These are phyloP conservation scores for Carex sylvatica DNA, from an alignment of 202 grass and related monocot species.

Conservation along the genomic window DNA sequence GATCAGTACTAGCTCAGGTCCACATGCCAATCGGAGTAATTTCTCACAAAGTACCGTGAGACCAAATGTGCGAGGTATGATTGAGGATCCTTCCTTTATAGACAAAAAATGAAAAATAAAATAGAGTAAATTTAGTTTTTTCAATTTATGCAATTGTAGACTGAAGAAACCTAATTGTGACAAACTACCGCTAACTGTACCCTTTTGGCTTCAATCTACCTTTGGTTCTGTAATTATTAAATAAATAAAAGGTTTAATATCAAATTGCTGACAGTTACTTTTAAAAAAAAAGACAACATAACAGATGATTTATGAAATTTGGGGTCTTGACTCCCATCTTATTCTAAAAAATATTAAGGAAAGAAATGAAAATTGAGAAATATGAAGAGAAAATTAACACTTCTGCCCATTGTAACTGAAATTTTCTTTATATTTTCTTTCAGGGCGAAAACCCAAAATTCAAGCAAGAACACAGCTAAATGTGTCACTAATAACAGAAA, in stretches of 20 bases:
- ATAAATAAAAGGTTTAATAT: background rate
- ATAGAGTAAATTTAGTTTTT: background rate
- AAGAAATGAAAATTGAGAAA: background rate
- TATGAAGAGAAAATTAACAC: background rate
- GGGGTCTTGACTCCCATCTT: background rate
- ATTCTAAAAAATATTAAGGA: background rate
- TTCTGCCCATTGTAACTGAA: background rate
- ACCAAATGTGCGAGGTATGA: conserved; percentile 32
- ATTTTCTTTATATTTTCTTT: conserved; percentile 16
- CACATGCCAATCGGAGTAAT: conserved; percentile 33
- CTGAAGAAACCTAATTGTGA: background rate
- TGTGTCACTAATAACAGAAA: conserved; percentile 50
- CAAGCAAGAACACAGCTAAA: conserved; percentile 53
- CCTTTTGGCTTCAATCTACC: background rate
- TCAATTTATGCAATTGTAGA: background rate
- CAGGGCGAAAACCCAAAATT: conserved; percentile 67
- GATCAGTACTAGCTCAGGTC: conserved; percentile 29
- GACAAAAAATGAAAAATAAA: background rate
- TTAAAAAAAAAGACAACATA: background rate
- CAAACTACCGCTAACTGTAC: background rate
- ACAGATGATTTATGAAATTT: conserved; percentile 9
- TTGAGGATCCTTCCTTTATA: background rate
- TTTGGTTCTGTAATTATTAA: background rate
- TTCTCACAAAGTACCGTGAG: conserved; percentile 34
- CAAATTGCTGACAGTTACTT: background rate